Base-by-base conservation (phyloP, 345 rosid species). In the Salix arbutifolia region DNA sequence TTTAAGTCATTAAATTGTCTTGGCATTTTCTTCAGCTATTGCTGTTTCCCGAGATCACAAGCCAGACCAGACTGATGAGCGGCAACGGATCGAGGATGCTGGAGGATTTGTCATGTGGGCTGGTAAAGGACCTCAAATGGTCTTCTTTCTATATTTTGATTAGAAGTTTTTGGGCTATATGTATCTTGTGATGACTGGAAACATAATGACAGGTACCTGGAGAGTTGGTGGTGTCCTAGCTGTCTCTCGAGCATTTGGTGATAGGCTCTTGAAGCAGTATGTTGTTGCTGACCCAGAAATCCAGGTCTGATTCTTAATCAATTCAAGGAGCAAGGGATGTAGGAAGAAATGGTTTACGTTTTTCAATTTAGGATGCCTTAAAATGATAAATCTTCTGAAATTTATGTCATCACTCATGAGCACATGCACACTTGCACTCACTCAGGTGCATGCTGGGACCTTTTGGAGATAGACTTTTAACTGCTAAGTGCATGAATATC, bases 81-180 rank as follows among this genome's bases (percentile, higher is more conserved):
- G 99, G 65, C 99, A 91, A 74, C 86, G 99, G 60, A 96, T 96
- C 76, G 99, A 96, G 84, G 91, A 94, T 83, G 99, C 99, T 8
- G 99, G 99, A 75, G 99, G 99, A 67, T 96, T 96, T 83, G 98
- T 96, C 69, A 94, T 94, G 97, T 96, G 99, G 99, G 99, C 99
- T 82, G 99, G 99, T 90, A 74, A 31, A 77, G 86, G 58, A 56
- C 61, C 48, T 42, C 52, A 40, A 42, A 23, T 66, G 13, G 23
- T 67, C 72, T 42, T 70, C 65, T 48, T 65, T 68, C 13, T 56
- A 65, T 52, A 68, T 46, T 23, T 28, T 19, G 8, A 6, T 50
- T 10, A 10, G 56, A 64, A 25, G 26, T 67, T 35, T 72, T 5
- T 12, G 9, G 2, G 19, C 38, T 53, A 17, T 69, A 11, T 65